Base-by-base conservation (phyloP, 2,329 filamentous ascomycete species). In the Sporothrix schenckii region DNA sequence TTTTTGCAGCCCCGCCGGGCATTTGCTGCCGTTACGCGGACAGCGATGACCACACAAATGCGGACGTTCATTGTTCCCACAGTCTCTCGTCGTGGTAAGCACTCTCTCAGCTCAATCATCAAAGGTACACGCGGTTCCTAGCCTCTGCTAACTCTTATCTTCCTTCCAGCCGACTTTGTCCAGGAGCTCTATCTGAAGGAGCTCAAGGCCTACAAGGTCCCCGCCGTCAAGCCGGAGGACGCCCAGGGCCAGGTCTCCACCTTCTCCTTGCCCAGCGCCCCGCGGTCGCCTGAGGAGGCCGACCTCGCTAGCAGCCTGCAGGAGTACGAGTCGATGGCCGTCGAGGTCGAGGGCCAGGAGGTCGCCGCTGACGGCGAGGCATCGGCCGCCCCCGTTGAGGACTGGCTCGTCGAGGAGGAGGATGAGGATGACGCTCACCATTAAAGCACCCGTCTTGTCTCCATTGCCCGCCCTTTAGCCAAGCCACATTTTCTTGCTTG, bases 181-280 rank as follows among this genome's bases (percentile, higher is more conserved):
- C 95, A 98, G 84, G 94, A 98, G 81, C 88, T 99, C 80, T 99
- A 99, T 87, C 89, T 99, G 77, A 91, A 91, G 82, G 94, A 98
- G 84, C 89, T 99, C 80, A 95, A 94, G 85, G 88, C 89, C 83
- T 98, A 97, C 91, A 98, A 98, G 88, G 85, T 90, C 74, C 85
- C 92, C 70, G 85, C 89, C 76, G 80, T 94, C 84, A 97, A 97
- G 87, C 87, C 93, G 74, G 88, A 88, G 77, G 95, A 98, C 79
- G 86, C 94, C 79, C 91, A 94, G 77, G 94, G 92, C 80, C 91
- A 97, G 77, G 95, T 98, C 77, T 92, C 95, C 81, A 92, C 89
- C 81, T 99, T 98, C 86, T 79, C 80, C 78, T 80, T 90, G 75
- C 95, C 95, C 77, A 89, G 91, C 81, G 83, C 93, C 71, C 94